Evolutionary conservation across 495 filamentous ascomycete species (phyloP).

Genomic region (Talaromyces nanjingensis): DNA sequence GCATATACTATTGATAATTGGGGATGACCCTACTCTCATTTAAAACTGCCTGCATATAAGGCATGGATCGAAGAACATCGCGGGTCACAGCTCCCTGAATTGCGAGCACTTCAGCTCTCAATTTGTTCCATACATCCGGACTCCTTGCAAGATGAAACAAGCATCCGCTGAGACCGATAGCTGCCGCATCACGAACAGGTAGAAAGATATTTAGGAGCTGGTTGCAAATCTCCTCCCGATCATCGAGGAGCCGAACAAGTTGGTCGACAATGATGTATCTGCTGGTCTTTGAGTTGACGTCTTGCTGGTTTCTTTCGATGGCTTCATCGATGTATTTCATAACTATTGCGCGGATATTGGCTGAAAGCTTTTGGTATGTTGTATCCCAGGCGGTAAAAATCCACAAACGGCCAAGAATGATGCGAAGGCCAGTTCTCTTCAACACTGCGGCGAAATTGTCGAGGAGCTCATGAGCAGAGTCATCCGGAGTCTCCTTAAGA

Average conservation of each 20-base stretch:
- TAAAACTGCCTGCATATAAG: slow-evolving; percentile 44
- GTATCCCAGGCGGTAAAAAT: slow-evolving; percentile 25
- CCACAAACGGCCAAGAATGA: slow-evolving; percentile 28
- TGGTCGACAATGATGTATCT: slow-evolving; percentile 1
- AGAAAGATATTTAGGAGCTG: slow-evolving; percentile 50
- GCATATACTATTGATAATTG: too few relatives aligned
- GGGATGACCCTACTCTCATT: too few relatives aligned
- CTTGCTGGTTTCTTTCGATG: background rate
- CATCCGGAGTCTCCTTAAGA: slow-evolving; percentile 5
- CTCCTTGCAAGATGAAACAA: slow-evolving; percentile 47
- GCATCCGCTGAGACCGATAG: slow-evolving; percentile 41
- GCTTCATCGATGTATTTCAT: slow-evolving; percentile 28
- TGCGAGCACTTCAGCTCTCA: slow-evolving; percentile 32
- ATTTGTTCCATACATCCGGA: slow-evolving; percentile 36
- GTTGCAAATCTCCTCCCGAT: slow-evolving; percentile 28
- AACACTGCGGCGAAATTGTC: slow-evolving; percentile 22
- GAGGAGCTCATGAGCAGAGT: slow-evolving; percentile 32
- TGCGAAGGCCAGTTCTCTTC: slow-evolving; percentile 28
- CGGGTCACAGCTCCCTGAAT: slow-evolving; percentile 27
- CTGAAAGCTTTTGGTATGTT: slow-evolving; percentile 29
- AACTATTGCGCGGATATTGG: slow-evolving; percentile 12
- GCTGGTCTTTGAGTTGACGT: background rate
- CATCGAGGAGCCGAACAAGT: background rate
- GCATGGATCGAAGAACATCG: slow-evolving; percentile 40
- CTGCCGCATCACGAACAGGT: slow-evolving; percentile 53